Evolutionary conservation across 306 rosid species (phyloP).

Genomic region (Cotoneaster glaucophyllus): DNA sequence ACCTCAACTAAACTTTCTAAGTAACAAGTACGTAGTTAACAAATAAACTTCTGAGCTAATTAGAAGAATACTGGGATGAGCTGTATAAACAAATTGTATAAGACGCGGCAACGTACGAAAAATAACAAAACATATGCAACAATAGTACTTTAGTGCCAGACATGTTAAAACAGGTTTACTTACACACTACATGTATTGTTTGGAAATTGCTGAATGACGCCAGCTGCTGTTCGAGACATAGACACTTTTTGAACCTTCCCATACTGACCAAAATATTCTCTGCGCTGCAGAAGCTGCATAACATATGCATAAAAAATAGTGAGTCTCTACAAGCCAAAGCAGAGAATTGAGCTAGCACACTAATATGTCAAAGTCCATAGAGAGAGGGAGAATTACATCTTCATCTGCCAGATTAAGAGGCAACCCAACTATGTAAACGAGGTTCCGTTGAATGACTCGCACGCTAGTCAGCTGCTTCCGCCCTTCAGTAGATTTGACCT

Average conservation of each 20-base stretch:
- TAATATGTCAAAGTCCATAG: not conserved
- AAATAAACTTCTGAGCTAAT: not conserved
- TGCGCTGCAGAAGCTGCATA: constrained; percentile 75
- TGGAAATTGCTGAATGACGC: constrained; percentile 92
- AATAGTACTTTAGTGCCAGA: not conserved
- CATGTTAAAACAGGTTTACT: constrained; percentile 22
- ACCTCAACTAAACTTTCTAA: not conserved
- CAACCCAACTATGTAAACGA: constrained; percentile 93
- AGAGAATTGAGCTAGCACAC: not conserved
- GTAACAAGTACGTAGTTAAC: not conserved
- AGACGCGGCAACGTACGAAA: not conserved
- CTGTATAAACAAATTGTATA: not conserved
- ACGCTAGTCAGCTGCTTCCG: constrained; percentile 94
- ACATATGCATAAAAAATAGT: constrained; percentile 1
- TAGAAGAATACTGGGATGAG: not conserved
- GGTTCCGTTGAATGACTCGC: constrained; percentile 97
- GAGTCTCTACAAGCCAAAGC: not conserved
- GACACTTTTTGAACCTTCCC: constrained; percentile 98
- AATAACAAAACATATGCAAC: not conserved
- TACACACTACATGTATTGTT: constrained; percentile 99
- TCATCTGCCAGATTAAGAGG: constrained; percentile 74
- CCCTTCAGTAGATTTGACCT: constrained; percentile 79
- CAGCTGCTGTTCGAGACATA: constrained; percentile 95
- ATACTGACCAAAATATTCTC: constrained; percentile 95
- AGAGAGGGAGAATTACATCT: constrained; percentile 48